phyloP scores from a whole-genome alignment of 2,329 filamentous ascomycete species.

The Seiridium unicorne region DNA sequence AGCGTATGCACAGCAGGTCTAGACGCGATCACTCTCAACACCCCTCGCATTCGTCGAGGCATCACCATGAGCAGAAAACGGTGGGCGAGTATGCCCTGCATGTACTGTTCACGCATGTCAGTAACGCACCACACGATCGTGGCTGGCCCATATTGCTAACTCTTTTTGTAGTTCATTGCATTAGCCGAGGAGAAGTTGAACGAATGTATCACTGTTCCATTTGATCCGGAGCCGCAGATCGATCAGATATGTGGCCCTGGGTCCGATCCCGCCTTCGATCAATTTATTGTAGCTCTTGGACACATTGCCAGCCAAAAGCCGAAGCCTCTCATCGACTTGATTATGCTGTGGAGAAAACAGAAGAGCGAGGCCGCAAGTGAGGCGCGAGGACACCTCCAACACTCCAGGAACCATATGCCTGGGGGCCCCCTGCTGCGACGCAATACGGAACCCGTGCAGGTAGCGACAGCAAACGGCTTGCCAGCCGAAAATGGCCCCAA shows the following conservation, averaged over 20 bases:
- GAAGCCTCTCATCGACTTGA: conserved; percentile 91
- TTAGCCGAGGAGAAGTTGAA: conserved; percentile 97
- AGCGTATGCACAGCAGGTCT: conserved; percentile 64
- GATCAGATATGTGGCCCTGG: conserved; percentile 89
- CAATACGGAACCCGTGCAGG: conserved; percentile 70
- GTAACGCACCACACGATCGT: conserved; percentile 25
- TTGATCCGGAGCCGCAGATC: conserved; percentile 79
- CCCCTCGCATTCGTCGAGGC: conserved; percentile 72
- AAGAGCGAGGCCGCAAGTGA: conserved; percentile 87
- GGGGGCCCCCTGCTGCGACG: conserved; percentile 58
- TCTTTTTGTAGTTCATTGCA: conserved; percentile 69
- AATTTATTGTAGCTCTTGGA: conserved; percentile 87
- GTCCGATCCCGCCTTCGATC: conserved; percentile 85
- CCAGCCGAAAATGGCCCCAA: conserved; percentile 27
- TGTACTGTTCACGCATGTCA: conserved; percentile 87
- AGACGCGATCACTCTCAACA: conserved; percentile 73
- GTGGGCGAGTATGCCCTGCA: conserved; percentile 98
- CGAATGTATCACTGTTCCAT: conserved; percentile 76
- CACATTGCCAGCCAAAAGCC: conserved; percentile 94
- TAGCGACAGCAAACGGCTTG: conserved; percentile 27
- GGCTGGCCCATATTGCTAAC: conserved; percentile 26
- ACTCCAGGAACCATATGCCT: conserved; percentile 40
- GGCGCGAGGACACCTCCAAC: conserved; percentile 58
- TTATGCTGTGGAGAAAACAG: conserved; percentile 97
- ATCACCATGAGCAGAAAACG: conserved; percentile 78